A percentile compares a stretch with the other conserved stretches of the same genome.
These are phyloP conservation scores for Amorphotheca resinae DNA, from an alignment of 495 filamentous ascomycete species.

Conservation along the genomic window DNA sequence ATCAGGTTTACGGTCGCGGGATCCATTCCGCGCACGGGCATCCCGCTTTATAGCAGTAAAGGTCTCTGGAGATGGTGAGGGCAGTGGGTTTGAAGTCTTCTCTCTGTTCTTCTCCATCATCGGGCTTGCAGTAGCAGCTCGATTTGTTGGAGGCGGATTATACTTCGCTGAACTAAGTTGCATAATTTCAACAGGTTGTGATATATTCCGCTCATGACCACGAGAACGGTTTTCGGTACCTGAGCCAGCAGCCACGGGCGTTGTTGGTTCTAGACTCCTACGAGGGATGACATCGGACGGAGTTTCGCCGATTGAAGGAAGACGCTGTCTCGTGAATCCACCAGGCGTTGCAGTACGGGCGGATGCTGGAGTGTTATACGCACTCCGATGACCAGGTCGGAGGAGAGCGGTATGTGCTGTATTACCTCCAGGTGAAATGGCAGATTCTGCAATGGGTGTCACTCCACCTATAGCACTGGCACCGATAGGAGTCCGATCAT, in stretches of 20 bases:
- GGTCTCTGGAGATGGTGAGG: conserved; percentile 35
- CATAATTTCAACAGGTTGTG: conserved; percentile 19
- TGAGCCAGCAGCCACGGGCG: conserved; percentile 23
- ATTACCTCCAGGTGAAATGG: conserved; percentile 51
- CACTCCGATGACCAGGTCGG: conserved; percentile 43
- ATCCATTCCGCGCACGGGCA: conserved; percentile 50
- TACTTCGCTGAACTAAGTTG: conserved; percentile 42
- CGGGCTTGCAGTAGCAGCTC: conserved; percentile 37
- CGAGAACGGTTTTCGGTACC: conserved; percentile 19
- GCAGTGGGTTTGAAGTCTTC: conserved; percentile 28
- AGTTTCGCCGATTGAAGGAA: conserved; percentile 80
- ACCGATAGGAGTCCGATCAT: conserved; percentile 64
- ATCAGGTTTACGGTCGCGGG: conserved; percentile 69
- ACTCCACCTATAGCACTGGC: conserved; percentile 43
- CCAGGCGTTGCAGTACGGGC: conserved; percentile 64
- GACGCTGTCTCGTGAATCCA: conserved; percentile 51
- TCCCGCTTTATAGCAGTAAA: conserved; percentile 42
- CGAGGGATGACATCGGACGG: conserved; percentile 27
- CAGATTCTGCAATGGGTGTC: conserved; percentile 89
- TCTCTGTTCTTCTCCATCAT: conserved; percentile 31
- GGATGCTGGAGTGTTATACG: conserved; percentile 53
- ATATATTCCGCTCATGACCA: conserved; percentile 12
- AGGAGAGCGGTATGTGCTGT: conserved; percentile 55
- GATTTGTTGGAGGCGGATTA: conserved; percentile 25
- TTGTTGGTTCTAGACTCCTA: conserved; percentile 22